Evolutionary conservation across 345 rosid genomes (phyloP), one percentile per base, ranked within the genome.

Genomic region (Capsella bursapastoris): DNA sequence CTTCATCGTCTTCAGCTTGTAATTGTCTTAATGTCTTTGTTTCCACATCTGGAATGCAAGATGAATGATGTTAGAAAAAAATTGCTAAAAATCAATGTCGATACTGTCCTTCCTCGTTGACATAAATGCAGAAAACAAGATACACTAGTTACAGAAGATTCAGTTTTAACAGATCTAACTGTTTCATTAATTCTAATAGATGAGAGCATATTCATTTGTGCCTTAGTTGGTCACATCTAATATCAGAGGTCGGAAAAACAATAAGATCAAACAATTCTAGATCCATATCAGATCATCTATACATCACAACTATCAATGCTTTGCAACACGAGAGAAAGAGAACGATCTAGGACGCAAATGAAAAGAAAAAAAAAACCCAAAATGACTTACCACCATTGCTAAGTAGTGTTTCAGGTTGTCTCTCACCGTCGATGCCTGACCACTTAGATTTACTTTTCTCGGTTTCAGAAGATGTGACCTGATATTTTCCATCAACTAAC

Each of bases 1-100:
- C 98, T 28, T 90, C 93, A 34, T 90, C 96, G 78, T 91, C 93
- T 84, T 90, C 92, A 50, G 85, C 88, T 68, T 90, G 89, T 52
- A 89, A 83, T 70, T 90, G 90, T 76, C 94, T 86, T 80, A 85
- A 71, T 63, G 97, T 86, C 84, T 84, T 92, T 53, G 86, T 77
- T 79, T 79, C 86, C 56, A 64, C 63, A 49, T 88, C 96, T 75
- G 52, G 48, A 72, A 74, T 18, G 68, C 27, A 53, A 71, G 45
- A 48, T 68, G 59, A 68, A 29, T 11, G 73, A 66, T 45, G 18
- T 43, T 27, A 45, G 14, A 74, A 40, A 57, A 40, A 0, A 28
- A 29, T 14, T 64, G 70, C 47, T 13, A 66, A 6, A 57, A 55
- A 41, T 64, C 45, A 57, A 57, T 35, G 7, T 13, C 43, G 25